These are phyloP conservation scores for Cutaneotrichosporon dermatis DNA, from an alignment of 1,284 basidiomycete genomes.

Conservation along the genomic window DNA sequence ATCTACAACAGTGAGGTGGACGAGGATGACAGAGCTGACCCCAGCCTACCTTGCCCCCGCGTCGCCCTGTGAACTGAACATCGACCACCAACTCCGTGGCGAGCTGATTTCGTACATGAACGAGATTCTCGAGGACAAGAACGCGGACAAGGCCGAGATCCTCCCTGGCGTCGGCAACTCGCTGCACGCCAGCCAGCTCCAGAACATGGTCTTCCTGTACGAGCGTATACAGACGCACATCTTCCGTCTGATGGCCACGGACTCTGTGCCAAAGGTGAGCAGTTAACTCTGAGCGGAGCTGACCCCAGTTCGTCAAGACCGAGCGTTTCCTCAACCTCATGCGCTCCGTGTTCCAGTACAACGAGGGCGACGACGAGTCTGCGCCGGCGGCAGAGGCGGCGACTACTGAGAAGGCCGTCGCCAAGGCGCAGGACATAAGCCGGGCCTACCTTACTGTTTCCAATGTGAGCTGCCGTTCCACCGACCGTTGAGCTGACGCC, in stretches of 20 bases:
- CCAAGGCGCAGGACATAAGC: slow-evolving; percentile 13
- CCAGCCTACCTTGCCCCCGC: slow-evolving; percentile 90
- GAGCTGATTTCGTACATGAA: slow-evolving; percentile 90
- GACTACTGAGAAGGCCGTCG: slow-evolving; percentile 17
- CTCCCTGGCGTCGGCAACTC: slow-evolving; percentile 64
- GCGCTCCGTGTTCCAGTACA: slow-evolving; percentile 33
- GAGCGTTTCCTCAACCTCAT: slow-evolving; percentile 28
- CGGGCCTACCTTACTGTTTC: slow-evolving; percentile 49
- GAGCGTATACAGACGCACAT: slow-evolving; percentile 95
- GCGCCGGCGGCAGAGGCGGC: background rate
- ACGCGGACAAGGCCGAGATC: slow-evolving; percentile 60
- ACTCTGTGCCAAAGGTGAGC: slow-evolving; percentile 71
- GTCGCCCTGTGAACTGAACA: slow-evolving; percentile 93
- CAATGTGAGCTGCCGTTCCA: slow-evolving; percentile 20
- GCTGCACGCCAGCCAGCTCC: slow-evolving; percentile 82
- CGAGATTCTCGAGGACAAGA: slow-evolving; percentile 70
- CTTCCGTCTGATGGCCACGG: slow-evolving; percentile 95
- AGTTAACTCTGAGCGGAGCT: too few species aligned
- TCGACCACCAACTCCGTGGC: slow-evolving; percentile 91
- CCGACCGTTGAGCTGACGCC: background rate
- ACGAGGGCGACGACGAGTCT: slow-evolving; percentile 25
- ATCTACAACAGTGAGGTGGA: slow-evolving; percentile 56
- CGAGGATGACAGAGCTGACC: background rate
- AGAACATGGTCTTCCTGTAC: slow-evolving; percentile 87
- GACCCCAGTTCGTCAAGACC: slow-evolving; percentile 48